Evolutionary conservation across 495 filamentous ascomycete genomes (phyloP), one percentile per base, ranked within the genome.

Genomic region (Aspergillus cavernicola): DNA sequence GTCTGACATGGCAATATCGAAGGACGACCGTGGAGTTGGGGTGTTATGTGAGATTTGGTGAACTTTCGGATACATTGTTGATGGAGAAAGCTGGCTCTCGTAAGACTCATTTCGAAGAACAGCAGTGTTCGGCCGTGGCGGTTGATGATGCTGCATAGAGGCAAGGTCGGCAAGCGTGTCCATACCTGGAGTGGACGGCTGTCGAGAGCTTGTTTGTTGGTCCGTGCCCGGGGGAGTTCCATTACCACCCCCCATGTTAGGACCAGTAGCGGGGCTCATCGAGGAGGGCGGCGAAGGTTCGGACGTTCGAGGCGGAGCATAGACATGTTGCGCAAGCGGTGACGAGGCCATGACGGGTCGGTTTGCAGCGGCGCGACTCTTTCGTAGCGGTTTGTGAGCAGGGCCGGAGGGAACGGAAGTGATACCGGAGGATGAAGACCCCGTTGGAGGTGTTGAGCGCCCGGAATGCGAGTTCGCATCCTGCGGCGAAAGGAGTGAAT

Each of bases 401-500:
- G 66, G 61, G 2, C 56, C 62, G 39, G 68, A 50, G 50, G 64
- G 50, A 20, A 66, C 53, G 15, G 70, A 56, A 54, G 68, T 52
- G 53, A 59, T 65, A 32, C 55, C 54, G 23, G 33, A 41, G 0
- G 73, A 63, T n/a, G 66, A 46, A 60, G 67, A 56, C 57, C 62
- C 56, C 54, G 62, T 56, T 62, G 67, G 56, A 64, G 73, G 66
- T 51, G 77, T 67, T 36, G 66, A 72, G 56, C 58, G 68, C 55
- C 73, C 73, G 60, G 62, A 64, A 59, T 75, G 65, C 19, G 72
- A 69, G 60, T 84, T 77, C 48, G 82, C 77, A 49, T 87, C 82
- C 66, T 84, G 78, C 37, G 85, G 83, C 53, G 85, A 87, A 55
- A 89, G 79, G 39, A 89, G 78, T 24, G 81, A 85, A 70, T 77